phyloP scores from a whole-genome alignment of 352 stramenopile species.

The Pythium rhizo-oryzae region DNA sequence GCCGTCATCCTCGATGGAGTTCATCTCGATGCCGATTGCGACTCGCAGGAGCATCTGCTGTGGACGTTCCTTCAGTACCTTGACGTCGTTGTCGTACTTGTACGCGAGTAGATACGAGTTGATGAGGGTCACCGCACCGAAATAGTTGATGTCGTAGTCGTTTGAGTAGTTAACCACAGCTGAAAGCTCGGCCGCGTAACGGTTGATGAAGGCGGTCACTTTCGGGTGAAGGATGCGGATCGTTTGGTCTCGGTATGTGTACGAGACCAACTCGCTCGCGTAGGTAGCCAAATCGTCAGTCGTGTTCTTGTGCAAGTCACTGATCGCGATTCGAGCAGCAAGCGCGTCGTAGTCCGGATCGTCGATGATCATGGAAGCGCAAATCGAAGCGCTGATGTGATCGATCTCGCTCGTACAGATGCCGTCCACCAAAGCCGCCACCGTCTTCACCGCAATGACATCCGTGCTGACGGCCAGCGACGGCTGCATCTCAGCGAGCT shows the following conservation, averaged over 20 bases:
- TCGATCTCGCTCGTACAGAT: constrained; percentile 7
- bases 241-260: constrained; percentile 90
- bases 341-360: constrained; percentile 93
- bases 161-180: constrained; percentile 90
- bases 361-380: constrained; percentile 7
- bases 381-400: constrained; percentile 2
- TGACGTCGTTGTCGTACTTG: constrained; percentile 48
- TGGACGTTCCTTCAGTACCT: constrained; percentile 89
- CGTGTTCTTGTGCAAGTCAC: constrained; percentile 96
- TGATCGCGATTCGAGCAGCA: constrained; percentile 93
- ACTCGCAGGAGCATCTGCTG: constrained; percentile 97
- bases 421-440: not conserved
- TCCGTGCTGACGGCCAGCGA: constrained; percentile 2
- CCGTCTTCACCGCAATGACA: constrained; percentile 8
- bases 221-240: constrained; percentile 37
- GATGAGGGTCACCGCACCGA: constrained; percentile 96
- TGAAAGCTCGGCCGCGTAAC: constrained; percentile 87
- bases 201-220: constrained; percentile 81
- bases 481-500: constrained; percentile 1
- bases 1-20: constrained; percentile 86
- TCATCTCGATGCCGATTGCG: constrained; percentile 91
- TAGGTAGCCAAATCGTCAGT: constrained; percentile 69
- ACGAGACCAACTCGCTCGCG: constrained; percentile 71
- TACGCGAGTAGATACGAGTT: constrained; percentile 92
- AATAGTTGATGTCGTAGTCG: constrained; percentile 95